phyloP scores from a whole-genome alignment of 257 asterid species.

The Orobanche coerulescens region DNA sequence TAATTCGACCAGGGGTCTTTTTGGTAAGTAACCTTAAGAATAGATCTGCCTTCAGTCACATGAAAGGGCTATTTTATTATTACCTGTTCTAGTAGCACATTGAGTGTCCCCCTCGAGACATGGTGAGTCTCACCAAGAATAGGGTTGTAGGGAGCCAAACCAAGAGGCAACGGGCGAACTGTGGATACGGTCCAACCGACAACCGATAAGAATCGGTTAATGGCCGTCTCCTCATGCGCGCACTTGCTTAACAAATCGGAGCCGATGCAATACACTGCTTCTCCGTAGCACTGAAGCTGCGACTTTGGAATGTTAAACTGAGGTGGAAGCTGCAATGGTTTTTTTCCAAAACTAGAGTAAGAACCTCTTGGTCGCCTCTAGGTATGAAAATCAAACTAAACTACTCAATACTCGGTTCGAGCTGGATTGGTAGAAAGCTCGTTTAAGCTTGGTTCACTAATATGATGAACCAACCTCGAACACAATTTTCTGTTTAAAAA shows the following conservation, averaged over 20 bases:
- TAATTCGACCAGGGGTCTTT: too few relatives aligned
- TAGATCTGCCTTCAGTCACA: too few relatives aligned
- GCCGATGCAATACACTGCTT: constrained; percentile 46
- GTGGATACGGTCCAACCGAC: constrained; percentile 87
- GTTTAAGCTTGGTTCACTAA: too few relatives aligned
- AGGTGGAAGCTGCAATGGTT: constrained; percentile 82
- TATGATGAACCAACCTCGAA: too few relatives aligned
- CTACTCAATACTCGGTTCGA: too few relatives aligned
- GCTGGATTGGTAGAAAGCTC: too few relatives aligned
- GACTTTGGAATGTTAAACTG: constrained; percentile 88
- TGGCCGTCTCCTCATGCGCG: constrained; percentile 34
- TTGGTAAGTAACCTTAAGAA: too few relatives aligned
- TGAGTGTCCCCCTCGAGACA: constrained; percentile 52
- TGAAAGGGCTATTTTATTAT: background rate
- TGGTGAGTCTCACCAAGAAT: constrained; percentile 94
- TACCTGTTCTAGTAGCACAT: constrained; percentile 81
- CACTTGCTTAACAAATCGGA: constrained; percentile 49
- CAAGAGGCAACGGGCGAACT: constrained; percentile 58
- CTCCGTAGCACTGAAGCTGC: constrained; percentile 79
- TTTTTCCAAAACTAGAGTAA: background rate
- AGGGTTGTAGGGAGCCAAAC: constrained; percentile 84
- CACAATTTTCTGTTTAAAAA: too few relatives aligned
- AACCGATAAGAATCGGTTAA: constrained; percentile 43
- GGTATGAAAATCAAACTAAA: background rate
- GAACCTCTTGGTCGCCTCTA: background rate